These are phyloP conservation scores for Nakazawaea wickerhamii DNA, from an alignment of 805 yeast species.

Conservation along the genomic window DNA sequence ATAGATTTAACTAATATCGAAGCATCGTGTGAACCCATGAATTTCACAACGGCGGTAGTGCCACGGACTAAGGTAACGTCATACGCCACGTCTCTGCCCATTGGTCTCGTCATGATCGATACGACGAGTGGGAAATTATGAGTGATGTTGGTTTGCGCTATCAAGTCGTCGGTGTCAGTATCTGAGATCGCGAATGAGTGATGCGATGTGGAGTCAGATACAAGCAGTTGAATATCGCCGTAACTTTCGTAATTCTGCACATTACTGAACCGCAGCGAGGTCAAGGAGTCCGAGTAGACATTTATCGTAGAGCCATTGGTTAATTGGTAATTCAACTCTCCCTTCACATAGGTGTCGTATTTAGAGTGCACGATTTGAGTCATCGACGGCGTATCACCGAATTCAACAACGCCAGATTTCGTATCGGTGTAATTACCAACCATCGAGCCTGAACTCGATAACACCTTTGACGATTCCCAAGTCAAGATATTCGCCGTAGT, in stretches of 20 bases:
- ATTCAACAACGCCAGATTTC: slow-evolving; percentile 30
- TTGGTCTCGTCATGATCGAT: slow-evolving; percentile 17
- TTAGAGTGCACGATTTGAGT: slow-evolving; percentile 35
- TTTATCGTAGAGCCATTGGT: slow-evolving; percentile 31
- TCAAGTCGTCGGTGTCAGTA: slow-evolving; percentile 15
- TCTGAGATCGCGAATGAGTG: slow-evolving; percentile 22
- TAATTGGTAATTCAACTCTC: slow-evolving; percentile 33
- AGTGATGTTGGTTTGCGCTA: slow-evolving; percentile 18
- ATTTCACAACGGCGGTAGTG: slow-evolving; percentile 15
- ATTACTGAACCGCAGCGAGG: slow-evolving; percentile 31
- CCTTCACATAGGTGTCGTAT: slow-evolving; percentile 27
- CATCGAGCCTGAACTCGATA: slow-evolving; percentile 34
- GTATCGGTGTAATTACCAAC: slow-evolving; percentile 24
- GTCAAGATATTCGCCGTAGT: slow-evolving; percentile 49
- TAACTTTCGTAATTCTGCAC: slow-evolving; percentile 30
- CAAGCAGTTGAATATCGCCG: slow-evolving; percentile 35
- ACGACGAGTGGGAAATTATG: slow-evolving; percentile 28
- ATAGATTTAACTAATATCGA: slow-evolving; percentile 22
- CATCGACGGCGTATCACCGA: slow-evolving; percentile 20
- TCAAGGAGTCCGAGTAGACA: slow-evolving; percentile 24
- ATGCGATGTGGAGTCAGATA: slow-evolving; percentile 20
- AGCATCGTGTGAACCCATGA: slow-evolving; percentile 18
- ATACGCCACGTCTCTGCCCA: slow-evolving; percentile 22
- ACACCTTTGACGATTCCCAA: slow-evolving; percentile 44
- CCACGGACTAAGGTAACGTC: slow-evolving; percentile 25